Percentiles rank a stretch among this genome's conserved stretches.
These are phyloP conservation scores for Cucumis cinereus DNA, from an alignment of 306 rosid species.

Conservation along the genomic window DNA sequence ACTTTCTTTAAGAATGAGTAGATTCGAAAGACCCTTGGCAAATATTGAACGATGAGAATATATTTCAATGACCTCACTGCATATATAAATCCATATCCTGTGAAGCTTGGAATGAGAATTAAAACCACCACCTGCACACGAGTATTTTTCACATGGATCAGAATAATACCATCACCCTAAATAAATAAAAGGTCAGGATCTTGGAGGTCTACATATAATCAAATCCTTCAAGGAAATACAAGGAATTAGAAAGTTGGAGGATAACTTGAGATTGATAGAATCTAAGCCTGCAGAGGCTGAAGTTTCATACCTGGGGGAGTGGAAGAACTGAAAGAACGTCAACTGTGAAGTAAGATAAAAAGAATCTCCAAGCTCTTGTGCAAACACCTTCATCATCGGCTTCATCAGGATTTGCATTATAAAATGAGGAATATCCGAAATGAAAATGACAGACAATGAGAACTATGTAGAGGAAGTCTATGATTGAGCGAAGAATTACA, in stretches of 20 bases:
- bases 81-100: neutral
- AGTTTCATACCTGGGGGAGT: slow-evolving; percentile 5
- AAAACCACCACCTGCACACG: slow-evolving; percentile 13
- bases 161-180: neutral
- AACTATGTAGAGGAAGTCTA: neutral
- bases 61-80: neutral
- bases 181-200: neutral
- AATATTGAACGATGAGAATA: slow-evolving; percentile 13
- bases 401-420: neutral
- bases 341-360: neutral
- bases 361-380: neutral
- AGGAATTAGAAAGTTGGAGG: neutral
- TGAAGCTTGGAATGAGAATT: neutral
- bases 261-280: neutral
- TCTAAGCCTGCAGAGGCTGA: neutral
- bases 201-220: neutral
- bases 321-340: slow-evolving; percentile 16
- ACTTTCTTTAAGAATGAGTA: slow-evolving; percentile 4
- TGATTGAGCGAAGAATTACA: slow-evolving; percentile 2
- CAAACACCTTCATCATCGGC: neutral
- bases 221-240: neutral
- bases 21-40: slow-evolving; percentile 17
- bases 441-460: slow-evolving; percentile 3
- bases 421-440: neutral
- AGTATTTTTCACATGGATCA: neutral